Conservation (phyloP, 2,329 filamentous ascomycete species). For the Arthrobotrys sinensis region DNA sequence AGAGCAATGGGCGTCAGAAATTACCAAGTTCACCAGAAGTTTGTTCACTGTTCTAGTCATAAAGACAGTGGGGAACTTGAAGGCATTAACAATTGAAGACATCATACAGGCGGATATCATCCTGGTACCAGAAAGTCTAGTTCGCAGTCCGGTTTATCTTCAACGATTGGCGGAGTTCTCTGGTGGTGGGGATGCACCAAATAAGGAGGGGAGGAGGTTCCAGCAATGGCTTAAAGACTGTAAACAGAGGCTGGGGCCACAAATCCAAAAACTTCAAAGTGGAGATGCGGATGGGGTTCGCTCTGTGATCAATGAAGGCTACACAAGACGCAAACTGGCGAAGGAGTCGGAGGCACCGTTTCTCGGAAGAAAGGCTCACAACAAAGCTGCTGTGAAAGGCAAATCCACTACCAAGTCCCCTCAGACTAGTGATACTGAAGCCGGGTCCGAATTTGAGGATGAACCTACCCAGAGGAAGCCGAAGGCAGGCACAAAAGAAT, state of each 20-base stretch:
- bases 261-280: slow-evolving; percentile 67
- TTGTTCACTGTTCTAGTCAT: slow-evolving; percentile 70
- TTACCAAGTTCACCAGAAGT: slow-evolving; percentile 70
- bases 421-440: slow-evolving; percentile 55
- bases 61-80: slow-evolving; percentile 67
- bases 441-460: slow-evolving; percentile 34
- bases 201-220: slow-evolving; percentile 70
- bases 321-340: slow-evolving; percentile 16
- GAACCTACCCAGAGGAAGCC: slow-evolving; percentile 57
- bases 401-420: slow-evolving; percentile 4
- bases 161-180: slow-evolving; percentile 71
- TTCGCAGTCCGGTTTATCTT: slow-evolving; percentile 71
- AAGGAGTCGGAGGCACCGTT: neutral
- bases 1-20: slow-evolving; percentile 74
- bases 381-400: slow-evolving; percentile 6
- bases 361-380: slow-evolving; percentile 37
- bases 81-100: slow-evolving; percentile 68
- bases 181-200: slow-evolving; percentile 68
- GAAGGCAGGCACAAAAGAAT: slow-evolving; percentile 12
- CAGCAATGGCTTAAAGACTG: slow-evolving; percentile 72
- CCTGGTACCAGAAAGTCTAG: slow-evolving; percentile 72
- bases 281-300: slow-evolving; percentile 11
- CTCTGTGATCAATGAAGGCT: slow-evolving; percentile 27
- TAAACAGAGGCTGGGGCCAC: slow-evolving; percentile 67
- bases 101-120: slow-evolving; percentile 72